Evolutionary conservation across 2,329 filamentous ascomycete genomes (phyloP), one percentile per base, ranked within the genome.

Genomic region (Didymella keratinophila): DNA sequence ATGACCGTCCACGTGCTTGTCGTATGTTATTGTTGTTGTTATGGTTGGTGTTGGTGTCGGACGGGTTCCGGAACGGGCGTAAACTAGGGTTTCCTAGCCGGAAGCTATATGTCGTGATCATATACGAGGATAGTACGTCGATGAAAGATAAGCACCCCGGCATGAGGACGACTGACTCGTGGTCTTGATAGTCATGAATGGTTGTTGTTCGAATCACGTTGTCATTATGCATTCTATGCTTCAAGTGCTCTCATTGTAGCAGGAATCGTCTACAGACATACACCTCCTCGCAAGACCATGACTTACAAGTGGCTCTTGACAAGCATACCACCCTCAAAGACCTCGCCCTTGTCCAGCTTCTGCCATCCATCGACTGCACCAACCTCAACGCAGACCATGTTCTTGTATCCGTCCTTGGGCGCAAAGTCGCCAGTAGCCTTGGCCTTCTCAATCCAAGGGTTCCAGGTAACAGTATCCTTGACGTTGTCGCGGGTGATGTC

Each of bases 311-410:
- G 62, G 61, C 75, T 78, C 73, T 82, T 82, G 58, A 87, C 82
- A 50, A 82, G 79, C 78, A 87, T 84, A 10, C 86, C 86, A 41
- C 86, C 86, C 74, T 89, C 87, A 79, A 87, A 89, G 2, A 84
- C 83, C 66, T 88, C 87, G 20, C 92, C 92, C 44, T 88, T 87
- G 76, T 98, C 95, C 66, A 98, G 81, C 67, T 87, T 91, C 79
- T 90, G 89, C 91, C 92, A 98, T 6, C 83, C 86, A 65, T 86
- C 84, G 18, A 98, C 94, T 10, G 88, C 85, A 12, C 95, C 95
- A 2, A 94, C 91, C 83, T 99, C 95, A 49, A 98, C 86, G 74
- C 95, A 98, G 42, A 99, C 82, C 92, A 98, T 97, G 58, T 92
- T 87, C 82, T 92, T 92, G 82, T 89, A 98, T 36, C 91, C 95